Evolutionary conservation across 2,329 filamentous ascomycete species (phyloP).

Genomic region (Coleophoma crateriformis): DNA sequence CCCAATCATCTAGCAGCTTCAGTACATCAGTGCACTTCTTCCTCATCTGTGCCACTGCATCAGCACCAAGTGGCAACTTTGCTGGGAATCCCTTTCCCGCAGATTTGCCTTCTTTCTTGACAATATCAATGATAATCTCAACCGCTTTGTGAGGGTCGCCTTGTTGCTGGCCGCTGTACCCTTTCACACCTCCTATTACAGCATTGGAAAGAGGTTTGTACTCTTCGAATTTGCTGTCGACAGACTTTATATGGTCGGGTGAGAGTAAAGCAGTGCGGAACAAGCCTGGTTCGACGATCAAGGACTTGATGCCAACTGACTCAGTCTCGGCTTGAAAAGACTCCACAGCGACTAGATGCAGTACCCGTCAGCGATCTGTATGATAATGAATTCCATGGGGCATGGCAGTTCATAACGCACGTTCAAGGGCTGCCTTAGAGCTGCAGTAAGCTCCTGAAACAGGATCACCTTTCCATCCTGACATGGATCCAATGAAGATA

Average conservation of each 20-base stretch:
- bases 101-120: slow-evolving; percentile 43
- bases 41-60: slow-evolving; percentile 24
- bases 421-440: slow-evolving; percentile 13
- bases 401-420: neutral
- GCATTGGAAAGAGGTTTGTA: slow-evolving; percentile 18
- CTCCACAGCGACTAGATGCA: neutral
- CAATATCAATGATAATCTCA: slow-evolving; percentile 45
- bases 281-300: neutral
- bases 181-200: slow-evolving; percentile 30
- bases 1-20: slow-evolving; percentile 13
- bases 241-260: slow-evolving; percentile 14
- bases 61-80: slow-evolving; percentile 43
- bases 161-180: slow-evolving; percentile 35
- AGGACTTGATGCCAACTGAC: neutral
- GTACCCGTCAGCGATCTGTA: no score
- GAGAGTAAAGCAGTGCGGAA: slow-evolving; percentile 24
- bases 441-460: slow-evolving; percentile 6
- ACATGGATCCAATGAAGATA: slow-evolving; percentile 8
- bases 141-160: slow-evolving; percentile 50
- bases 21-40: slow-evolving; percentile 15
- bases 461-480: slow-evolving; percentile 7
- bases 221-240: slow-evolving; percentile 22
- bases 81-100: slow-evolving; percentile 44
- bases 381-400: no score
- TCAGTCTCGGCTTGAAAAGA: neutral